Conservation (phyloP, 139 green algal species). For the Closterium sp. region DNA sequence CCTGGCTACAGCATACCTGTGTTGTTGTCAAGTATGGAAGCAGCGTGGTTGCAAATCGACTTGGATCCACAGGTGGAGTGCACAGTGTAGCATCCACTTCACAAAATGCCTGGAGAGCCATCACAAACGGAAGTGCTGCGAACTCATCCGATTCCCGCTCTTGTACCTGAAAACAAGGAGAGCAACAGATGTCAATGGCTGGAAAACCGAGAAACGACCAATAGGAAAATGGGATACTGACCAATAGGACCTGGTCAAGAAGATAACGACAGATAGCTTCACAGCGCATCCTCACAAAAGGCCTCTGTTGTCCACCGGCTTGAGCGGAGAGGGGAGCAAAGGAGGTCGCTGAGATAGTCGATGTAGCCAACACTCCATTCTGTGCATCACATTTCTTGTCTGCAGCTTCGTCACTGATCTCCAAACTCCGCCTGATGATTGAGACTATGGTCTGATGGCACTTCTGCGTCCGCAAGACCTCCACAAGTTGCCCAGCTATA, state of each 20-base stretch:
- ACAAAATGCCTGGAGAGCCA: constrained; percentile 33
- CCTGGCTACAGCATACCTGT: constrained; percentile 25
- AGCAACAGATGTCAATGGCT: not conserved
- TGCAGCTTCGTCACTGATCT: not conserved
- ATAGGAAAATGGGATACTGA: not conserved
- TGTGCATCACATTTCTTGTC: not conserved
- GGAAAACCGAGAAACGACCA: not conserved
- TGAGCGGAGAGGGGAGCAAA: not conserved
- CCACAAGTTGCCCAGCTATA: constrained; percentile 16
- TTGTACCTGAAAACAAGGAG: not conserved
- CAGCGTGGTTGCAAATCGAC: constrained; percentile 33
- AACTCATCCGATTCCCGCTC: not conserved
- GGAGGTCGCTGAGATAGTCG: not conserved
- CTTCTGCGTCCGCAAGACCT: constrained; percentile 1
- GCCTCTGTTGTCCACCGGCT: not conserved
- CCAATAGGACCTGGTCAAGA: constrained; percentile 2
- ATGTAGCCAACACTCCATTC: not conserved
- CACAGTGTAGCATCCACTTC: constrained; percentile 37
- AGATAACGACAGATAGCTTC: constrained; percentile 23
- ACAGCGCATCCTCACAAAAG: not conserved
- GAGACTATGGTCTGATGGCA: constrained; percentile 13
- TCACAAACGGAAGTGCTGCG: constrained; percentile 22
- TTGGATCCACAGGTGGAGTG: constrained; percentile 23
- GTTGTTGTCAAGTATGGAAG: constrained; percentile 29
- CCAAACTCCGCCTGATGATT: constrained; percentile 24